Base-by-base conservation (phyloP, 768 basidiomycete genomes). In the Epithele typhae region DNA sequence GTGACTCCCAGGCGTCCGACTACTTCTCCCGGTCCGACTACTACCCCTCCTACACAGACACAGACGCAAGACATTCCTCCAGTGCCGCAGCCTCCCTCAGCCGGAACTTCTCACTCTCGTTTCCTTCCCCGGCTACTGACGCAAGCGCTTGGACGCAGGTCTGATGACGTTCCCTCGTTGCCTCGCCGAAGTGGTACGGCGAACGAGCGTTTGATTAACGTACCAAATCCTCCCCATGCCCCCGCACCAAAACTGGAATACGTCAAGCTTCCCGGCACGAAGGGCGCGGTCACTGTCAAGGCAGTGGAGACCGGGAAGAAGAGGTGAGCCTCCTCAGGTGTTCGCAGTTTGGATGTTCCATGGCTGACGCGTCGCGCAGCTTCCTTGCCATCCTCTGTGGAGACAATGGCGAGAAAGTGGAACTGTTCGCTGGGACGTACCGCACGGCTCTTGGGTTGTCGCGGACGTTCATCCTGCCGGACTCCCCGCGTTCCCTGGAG, bases 341-440 rank as follows among this genome's bases (percentile, higher is more conserved):
- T 33, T 15, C 6, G 37, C 11, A 15, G 46, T 36, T 5, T 23
- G 52, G 41, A 32, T 24, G 24, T 25, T 41, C 42, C 34, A 41
- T 5, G 32, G 5, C 36, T 36, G 8, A 32, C 24, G 34, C 24
- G 12, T 40, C 41, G 33, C 34, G 1, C 43, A 92, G 90, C 64
- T 95, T 94, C 70, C 76, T 95, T 19, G 92, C 92, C 8, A 93
- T 94, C 57, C 76, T 95, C 0, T 94, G 92, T 54, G 92, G 92
- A 17, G 92, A 94, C 25, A 86, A 81, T 53, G 92, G 90, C 14
- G 92, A 94, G 69, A 91, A 93, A 59, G 91, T 95, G 38, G 92
- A 95, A 59, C 71, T 95, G 10, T 95, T 94, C 64, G 92, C 92
- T 33, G 92, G 92, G 22, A 92, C 92, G 10, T 88, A 89, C 55